A percentile compares a stretch with the other conserved stretches of the same genome.
Evolutionary conservation across 192 early-diverging fungal genomes (phyloP).

Genomic region (Podila clonocystis): DNA sequence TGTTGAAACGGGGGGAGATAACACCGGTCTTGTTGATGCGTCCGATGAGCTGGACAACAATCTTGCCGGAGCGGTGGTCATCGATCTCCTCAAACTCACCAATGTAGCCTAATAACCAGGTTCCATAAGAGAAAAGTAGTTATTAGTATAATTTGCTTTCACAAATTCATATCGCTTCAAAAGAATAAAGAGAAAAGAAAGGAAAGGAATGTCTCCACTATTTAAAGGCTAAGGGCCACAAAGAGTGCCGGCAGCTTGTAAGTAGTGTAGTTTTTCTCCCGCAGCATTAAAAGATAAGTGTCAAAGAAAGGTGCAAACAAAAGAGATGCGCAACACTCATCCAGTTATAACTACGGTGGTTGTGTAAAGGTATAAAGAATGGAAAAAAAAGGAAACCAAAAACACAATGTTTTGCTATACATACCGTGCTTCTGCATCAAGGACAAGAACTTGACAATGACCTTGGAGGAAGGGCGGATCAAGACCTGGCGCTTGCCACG

Average conservation of each 20-base stretch:
- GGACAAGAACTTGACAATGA: conserved; percentile 98
- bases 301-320: conserved; percentile 13
- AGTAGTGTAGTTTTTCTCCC: conserved; percentile 63
- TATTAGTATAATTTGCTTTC: background rate
- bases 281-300: conserved; percentile 81
- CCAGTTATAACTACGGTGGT: conserved; percentile 79
- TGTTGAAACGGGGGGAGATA: conserved; percentile 98
- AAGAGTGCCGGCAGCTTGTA: conserved; percentile 62
- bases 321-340: conserved; percentile 61
- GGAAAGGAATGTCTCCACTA: conserved; percentile 40
- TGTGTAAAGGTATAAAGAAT: background rate
- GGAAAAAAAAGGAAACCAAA: conserved; percentile 1
- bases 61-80: conserved; percentile 98
- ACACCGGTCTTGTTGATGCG: conserved; percentile 99
- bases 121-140: background rate
- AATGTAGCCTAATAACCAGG: conserved; percentile 83
- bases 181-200: conserved; percentile 13
- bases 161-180: background rate
- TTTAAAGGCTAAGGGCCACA: conserved; percentile 45
- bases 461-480: conserved; percentile 97
- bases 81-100: conserved; percentile 99
- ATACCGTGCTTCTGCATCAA: conserved; percentile 99
- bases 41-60: conserved; percentile 97
- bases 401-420: conserved; percentile 24
- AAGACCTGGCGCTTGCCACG: conserved; percentile 98